phyloP scores from a whole-genome alignment of 78 protist species.

The Guillardia theta region DNA sequence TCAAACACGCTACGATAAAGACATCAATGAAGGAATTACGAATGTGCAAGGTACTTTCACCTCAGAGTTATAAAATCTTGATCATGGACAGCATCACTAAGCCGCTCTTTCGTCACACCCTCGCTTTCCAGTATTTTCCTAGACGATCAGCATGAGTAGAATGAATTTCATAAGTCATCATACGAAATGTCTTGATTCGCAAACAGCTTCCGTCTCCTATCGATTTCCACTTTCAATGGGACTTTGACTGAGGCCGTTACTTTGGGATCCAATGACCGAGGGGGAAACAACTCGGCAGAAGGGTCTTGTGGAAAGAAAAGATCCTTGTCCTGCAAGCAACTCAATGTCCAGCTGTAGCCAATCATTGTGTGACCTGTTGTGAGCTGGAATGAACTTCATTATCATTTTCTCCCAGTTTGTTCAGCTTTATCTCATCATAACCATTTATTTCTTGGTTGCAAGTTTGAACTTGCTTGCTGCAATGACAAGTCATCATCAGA shows the following conservation, averaged over 20 bases:
- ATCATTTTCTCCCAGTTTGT: not conserved
- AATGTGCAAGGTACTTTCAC: no score
- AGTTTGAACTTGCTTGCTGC: no score
- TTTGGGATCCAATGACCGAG: slow-evolving; percentile 73
- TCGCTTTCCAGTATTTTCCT: not conserved
- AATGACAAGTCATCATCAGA: no score
- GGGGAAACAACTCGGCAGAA: not conserved
- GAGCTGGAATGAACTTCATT: not conserved
- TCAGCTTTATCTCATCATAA: not conserved
- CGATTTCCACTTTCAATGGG: slow-evolving; percentile 76
- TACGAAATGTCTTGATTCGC: not conserved
- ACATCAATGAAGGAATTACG: no score
- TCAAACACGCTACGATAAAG: slow-evolving; percentile 71
- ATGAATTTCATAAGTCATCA: no score
- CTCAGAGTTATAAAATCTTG: no score
- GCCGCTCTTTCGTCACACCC: not conserved
- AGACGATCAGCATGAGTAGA: not conserved
- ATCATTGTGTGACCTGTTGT: no score
- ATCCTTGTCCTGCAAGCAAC: not conserved
- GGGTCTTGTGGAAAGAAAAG: not conserved
- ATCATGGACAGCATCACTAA: not conserved
- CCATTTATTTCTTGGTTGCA: not conserved
- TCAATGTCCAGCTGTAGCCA: no score
- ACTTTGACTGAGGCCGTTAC: slow-evolving; percentile 68
- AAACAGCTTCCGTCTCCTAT: not conserved